phyloP scores from a whole-genome alignment of 345 rosid genomes.

The Pistacia atlantica region DNA sequence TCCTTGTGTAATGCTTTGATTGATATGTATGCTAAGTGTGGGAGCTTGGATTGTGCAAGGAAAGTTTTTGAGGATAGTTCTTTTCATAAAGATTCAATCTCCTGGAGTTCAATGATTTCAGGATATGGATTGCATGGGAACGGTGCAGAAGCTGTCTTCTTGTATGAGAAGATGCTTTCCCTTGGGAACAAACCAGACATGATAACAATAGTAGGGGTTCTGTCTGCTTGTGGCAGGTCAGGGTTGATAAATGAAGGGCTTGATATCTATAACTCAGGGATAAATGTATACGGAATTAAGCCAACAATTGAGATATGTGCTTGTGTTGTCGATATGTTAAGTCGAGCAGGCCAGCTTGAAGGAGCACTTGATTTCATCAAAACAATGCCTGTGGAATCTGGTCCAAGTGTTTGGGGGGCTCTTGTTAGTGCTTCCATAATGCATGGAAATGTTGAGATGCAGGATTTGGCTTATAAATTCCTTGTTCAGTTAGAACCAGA shows the following conservation, averaged over 20 bases:
- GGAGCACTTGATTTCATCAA: slow-evolving; percentile 53
- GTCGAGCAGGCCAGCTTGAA: slow-evolving; percentile 58
- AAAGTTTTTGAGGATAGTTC: slow-evolving; percentile 43
- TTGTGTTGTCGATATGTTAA: slow-evolving; percentile 66
- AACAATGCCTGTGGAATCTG: slow-evolving; percentile 57
- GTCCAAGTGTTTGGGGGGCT: slow-evolving; percentile 76
- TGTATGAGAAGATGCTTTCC: slow-evolving; percentile 54
- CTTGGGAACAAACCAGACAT: slow-evolving; percentile 52
- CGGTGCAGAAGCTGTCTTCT: slow-evolving; percentile 56
- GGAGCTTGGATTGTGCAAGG: slow-evolving; percentile 56
- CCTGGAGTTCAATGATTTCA: slow-evolving; percentile 74
- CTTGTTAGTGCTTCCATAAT: slow-evolving; percentile 57
- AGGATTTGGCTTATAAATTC: slow-evolving; percentile 53
- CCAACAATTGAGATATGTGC: slow-evolving; percentile 65
- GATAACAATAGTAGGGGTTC: slow-evolving; percentile 56
- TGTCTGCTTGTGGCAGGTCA: slow-evolving; percentile 65
- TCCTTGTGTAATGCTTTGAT: slow-evolving; percentile 64
- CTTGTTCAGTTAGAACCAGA: slow-evolving; percentile 64
- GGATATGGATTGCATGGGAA: slow-evolving; percentile 74
- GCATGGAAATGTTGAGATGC: slow-evolving; percentile 64
- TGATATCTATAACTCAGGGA: slow-evolving; percentile 36
- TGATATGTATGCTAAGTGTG: slow-evolving; percentile 66
- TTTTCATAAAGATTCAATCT: slow-evolving; percentile 47
- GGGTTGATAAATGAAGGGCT: slow-evolving; percentile 62
- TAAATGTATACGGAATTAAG: slow-evolving; percentile 41